Evolutionary conservation across 371 early-diverging fungal species (phyloP), one percentile per base, ranked within the genome.

Genomic region (Rhizopus arrhizus): DNA sequence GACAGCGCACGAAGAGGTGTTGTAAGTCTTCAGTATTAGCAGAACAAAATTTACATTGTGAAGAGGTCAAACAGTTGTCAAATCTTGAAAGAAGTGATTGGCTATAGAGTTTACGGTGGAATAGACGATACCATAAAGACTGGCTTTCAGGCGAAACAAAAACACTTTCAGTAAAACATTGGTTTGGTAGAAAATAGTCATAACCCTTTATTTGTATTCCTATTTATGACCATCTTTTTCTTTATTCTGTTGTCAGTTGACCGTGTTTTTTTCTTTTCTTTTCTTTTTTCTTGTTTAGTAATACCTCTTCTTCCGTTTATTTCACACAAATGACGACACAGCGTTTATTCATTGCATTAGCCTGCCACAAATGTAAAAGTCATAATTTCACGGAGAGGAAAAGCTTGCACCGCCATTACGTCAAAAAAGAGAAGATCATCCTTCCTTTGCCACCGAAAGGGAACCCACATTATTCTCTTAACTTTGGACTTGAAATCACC

Each of bases 311-410:
- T 53, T 53, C 41, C 54, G 22, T 41, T 54, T 41, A 54, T 54
- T 42, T 54, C 33, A 43, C 42, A 54, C 52, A 54, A 36, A 52
- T 52, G 53, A n/a, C 36, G 16, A 52, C 12, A 52, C 42, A 42
- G 35, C n/a, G 15, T 56, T 46, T 56, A 46, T 56, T 46, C 56
- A 56, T 56, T 56, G 56, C 43, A 46, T 46, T 56, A 15, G 43
- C 43, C 47, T 56, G 56, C 47, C 47, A 46, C 56, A 56, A 31
- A 34, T 56, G 56, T 56, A 46, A 56, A 42, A 56, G 43, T 5
- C 35, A 46, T 46, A 9, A 35, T 45, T 56, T 56, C 15, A 56
- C 56, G 15, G 22, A 56, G 43, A 56, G 47, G 32, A 43, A 56
- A 36, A 43, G 35, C 10, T 56, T 56, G 15, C 33, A 46, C 56